These are phyloP conservation scores for Cercospora sp. DNA, from an alignment of 2,329 filamentous ascomycete species.

Conservation along the genomic window DNA sequence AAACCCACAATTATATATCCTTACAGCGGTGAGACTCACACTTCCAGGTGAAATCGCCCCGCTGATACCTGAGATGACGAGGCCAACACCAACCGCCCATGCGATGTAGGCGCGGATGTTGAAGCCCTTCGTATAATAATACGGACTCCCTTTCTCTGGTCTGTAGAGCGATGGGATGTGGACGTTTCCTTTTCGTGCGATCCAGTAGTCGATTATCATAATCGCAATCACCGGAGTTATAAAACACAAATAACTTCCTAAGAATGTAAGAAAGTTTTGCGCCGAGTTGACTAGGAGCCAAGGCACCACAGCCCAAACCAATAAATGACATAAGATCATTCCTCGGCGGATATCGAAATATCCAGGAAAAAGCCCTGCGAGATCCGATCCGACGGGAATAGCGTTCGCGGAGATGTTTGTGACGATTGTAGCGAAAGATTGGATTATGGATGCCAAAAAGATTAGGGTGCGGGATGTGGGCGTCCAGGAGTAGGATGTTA, in stretches of 20 bases:
- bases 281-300: slow-evolving; percentile 49
- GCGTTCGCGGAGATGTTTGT: slow-evolving; percentile 48
- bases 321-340: slow-evolving; percentile 44
- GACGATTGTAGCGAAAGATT: slow-evolving; percentile 45
- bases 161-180: too few species aligned
- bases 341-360: slow-evolving; percentile 49
- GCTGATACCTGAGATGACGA: slow-evolving; percentile 28
- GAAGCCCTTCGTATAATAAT: slow-evolving; percentile 28
- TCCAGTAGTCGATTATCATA: slow-evolving; percentile 46
- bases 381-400: slow-evolving; percentile 46
- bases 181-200: slow-evolving; percentile 45
- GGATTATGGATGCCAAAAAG: slow-evolving; percentile 43
- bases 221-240: slow-evolving; percentile 44
- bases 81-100: slow-evolving; percentile 26
- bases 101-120: slow-evolving; percentile 28
- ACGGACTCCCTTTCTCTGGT: slow-evolving; percentile 18
- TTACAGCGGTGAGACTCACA: slow-evolving; percentile 25
- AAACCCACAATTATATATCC: slow-evolving; percentile 30
- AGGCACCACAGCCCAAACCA: slow-evolving; percentile 42
- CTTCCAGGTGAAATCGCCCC: slow-evolving; percentile 24
- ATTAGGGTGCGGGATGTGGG: slow-evolving; percentile 43
- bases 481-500: slow-evolving; percentile 42
- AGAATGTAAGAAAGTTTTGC: slow-evolving; percentile 45
- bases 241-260: slow-evolving; percentile 46
- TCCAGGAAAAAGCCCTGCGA: slow-evolving; percentile 45